These are phyloP conservation scores for Saturnispora halmiae DNA, from an alignment of 805 yeast genomes.

Conservation along the genomic window DNA sequence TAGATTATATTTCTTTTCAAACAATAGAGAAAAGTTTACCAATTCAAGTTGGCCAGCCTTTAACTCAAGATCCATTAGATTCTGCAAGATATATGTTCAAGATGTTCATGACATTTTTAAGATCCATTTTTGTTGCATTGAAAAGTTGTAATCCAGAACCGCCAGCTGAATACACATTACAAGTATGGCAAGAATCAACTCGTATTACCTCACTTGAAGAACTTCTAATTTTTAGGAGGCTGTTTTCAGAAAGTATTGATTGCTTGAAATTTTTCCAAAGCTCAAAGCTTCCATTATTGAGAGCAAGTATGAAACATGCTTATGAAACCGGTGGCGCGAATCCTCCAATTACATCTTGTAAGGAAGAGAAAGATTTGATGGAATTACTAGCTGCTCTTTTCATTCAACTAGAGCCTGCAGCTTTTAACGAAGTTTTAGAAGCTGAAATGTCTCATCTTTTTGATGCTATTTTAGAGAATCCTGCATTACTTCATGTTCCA, in stretches of 20 bases:
- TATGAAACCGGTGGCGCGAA: slow-evolving; percentile 74
- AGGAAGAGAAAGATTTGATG: slow-evolving; percentile 92
- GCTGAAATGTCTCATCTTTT: slow-evolving; percentile 72
- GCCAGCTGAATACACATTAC: slow-evolving; percentile 39
- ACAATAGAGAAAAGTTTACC: slow-evolving; percentile 46
- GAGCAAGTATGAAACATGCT: slow-evolving; percentile 27
- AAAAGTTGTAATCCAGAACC: slow-evolving; percentile 87
- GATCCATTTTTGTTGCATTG: slow-evolving; percentile 81
- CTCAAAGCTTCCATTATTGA: slow-evolving; percentile 37
- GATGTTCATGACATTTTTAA: slow-evolving; percentile 80
- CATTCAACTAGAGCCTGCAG: slow-evolving; percentile 88
- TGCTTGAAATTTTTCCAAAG: slow-evolving; percentile 71
- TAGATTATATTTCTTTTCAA: slow-evolving; percentile 29
- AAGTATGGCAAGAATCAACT: slow-evolving; percentile 78
- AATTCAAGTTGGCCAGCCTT: slow-evolving; percentile 45
- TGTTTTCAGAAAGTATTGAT: slow-evolving; percentile 76
- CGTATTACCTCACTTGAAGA: slow-evolving; percentile 80
- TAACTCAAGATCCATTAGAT: slow-evolving; percentile 60
- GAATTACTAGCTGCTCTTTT: slow-evolving; percentile 91
- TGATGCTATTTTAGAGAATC: slow-evolving; percentile 69
- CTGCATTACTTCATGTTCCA: slow-evolving; percentile 81
- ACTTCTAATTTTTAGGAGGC: slow-evolving; percentile 59
- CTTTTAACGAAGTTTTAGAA: slow-evolving; percentile 86
- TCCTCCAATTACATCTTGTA: slow-evolving; percentile 76
- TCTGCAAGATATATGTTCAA: slow-evolving; percentile 85